Evolutionary conservation across 768 basidiomycete species (phyloP).

Genomic region (Termitomyces heimii): DNA sequence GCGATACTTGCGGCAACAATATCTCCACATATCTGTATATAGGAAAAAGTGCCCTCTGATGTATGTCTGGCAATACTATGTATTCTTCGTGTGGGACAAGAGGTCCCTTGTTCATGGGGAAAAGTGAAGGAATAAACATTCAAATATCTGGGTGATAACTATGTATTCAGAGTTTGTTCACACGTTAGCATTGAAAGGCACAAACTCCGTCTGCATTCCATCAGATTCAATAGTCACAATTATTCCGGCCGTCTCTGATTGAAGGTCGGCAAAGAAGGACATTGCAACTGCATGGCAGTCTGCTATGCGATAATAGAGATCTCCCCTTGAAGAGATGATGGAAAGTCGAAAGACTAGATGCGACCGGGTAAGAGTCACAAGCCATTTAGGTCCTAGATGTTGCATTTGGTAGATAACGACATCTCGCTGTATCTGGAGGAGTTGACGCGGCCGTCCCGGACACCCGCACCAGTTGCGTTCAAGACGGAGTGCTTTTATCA

Average conservation of each 20-base stretch:
- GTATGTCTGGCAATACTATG: conserved; percentile 11
- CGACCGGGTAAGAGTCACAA: conserved; percentile 34
- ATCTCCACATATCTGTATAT: conserved; percentile 19
- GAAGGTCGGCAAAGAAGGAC: conserved; percentile 28
- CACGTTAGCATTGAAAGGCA: neutral
- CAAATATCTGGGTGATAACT: conserved; percentile 5
- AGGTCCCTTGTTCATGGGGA: conserved; percentile 8
- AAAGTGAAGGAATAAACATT: conserved; percentile 18
- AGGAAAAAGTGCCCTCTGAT: conserved; percentile 17
- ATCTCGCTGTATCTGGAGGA: conserved; percentile 30
- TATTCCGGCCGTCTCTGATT: conserved; percentile 4
- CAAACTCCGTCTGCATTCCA: conserved; percentile 9
- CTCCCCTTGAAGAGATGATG: conserved; percentile 36
- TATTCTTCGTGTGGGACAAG: conserved; percentile 3
- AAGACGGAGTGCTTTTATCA: conserved; percentile 39
- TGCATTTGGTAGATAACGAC: conserved; percentile 40
- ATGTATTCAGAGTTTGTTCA: neutral
- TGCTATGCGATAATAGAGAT: conserved; percentile 21
- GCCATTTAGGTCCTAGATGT: conserved; percentile 43
- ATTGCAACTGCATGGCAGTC: conserved; percentile 22
- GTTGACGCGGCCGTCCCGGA: conserved; percentile 26
- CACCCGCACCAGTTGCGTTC: conserved; percentile 44
- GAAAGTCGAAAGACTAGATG: conserved; percentile 28
- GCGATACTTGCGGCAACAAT: conserved; percentile 21
- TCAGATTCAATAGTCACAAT: conserved; percentile 10